Base-by-base conservation (phyloP, 2,329 filamentous ascomycete species). In the Hypoxylon sp. region DNA sequence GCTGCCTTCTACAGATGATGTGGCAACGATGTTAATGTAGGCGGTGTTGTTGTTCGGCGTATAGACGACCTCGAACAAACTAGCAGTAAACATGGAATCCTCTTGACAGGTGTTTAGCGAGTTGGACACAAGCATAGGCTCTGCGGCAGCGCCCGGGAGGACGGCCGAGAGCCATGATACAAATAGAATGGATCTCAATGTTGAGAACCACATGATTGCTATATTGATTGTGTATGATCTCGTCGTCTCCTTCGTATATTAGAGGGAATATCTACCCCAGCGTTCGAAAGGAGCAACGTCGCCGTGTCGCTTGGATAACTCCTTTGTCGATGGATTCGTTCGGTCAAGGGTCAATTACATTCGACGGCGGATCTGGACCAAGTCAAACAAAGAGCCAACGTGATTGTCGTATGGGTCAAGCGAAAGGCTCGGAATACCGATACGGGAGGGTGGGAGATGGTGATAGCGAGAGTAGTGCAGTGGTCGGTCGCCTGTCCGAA, bases 91-190 rank as follows among this genome's bases (percentile, higher is more conserved):
- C 74, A 89, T 89, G 26, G 91, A 94, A 78, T 94, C 90, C 62
- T 88, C 82, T 83, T 94, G 91, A 79, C 94, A 97, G 48, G 91
- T 86, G 78, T 92, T 93, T 70, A 97, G 85, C 24, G 94, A 96
- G 75, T 86, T 91, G 58, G 94, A 95, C 72, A 89, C 84, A 73
- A 98, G 91, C 74, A 92, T 82, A 68, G 84, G 85, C 74, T 87
- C 83, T 66, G 87, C 90, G 61, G 86, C 81, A 17, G 81, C 84
- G 62, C 85, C 79, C 53, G 85, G 75, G 37, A 78, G 69, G 57
- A 82, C 62, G 41, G 79, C 74, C 65, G 80, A 78, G 70, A 84
- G 71, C 54, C 80, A 78, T 75, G 81, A 76, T 70, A 85, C 72
- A 58, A 82, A 71, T 68, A 81, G 74, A 58, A 84, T 72, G 70